Evolutionary conservation across 345 rosid species (phyloP).

Genomic region (Eucalyptus caleyi): DNA sequence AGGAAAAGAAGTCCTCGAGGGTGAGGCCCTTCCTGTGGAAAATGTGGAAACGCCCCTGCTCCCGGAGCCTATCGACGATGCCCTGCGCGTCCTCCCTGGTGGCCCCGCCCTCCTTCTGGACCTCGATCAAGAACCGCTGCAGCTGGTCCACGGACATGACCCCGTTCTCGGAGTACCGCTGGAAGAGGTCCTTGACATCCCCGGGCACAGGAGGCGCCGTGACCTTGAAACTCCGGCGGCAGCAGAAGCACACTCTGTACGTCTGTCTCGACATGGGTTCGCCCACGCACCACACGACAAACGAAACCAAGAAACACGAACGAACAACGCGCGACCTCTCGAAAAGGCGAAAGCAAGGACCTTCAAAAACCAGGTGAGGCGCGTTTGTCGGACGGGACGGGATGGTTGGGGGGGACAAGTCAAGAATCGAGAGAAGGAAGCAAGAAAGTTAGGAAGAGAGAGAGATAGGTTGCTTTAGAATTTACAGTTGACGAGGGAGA

Average conservation of each 20-base stretch:
- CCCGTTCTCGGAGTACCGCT: conserved; percentile 18
- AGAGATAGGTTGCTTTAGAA: neutral
- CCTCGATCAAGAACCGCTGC: conserved; percentile 24
- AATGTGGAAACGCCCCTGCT: conserved; percentile 24
- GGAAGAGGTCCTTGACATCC: conserved; percentile 21
- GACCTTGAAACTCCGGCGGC: conserved; percentile 36
- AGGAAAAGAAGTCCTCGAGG: conserved; percentile 38
- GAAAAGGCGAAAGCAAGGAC: neutral
- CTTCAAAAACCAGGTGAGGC: neutral
- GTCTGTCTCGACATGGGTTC: conserved; percentile 7
- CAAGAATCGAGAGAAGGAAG: neutral
- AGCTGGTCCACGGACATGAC: conserved; percentile 29
- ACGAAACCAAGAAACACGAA: neutral
- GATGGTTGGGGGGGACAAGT: neutral
- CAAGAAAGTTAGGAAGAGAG: neutral
- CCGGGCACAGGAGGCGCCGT: conserved; percentile 25
- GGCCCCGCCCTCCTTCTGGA: conserved; percentile 23
- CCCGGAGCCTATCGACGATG: conserved; percentile 28
- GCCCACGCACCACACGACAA: neutral
- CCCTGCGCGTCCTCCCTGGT: conserved; percentile 30
- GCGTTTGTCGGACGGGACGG: neutral
- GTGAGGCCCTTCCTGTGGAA: conserved; percentile 36
- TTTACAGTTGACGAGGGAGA: neutral
- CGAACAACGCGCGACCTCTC: neutral
- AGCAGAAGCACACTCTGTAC: conserved; percentile 44